phyloP scores from a whole-genome alignment of 1,139 yeast species.

The Candida glucosophila region DNA sequence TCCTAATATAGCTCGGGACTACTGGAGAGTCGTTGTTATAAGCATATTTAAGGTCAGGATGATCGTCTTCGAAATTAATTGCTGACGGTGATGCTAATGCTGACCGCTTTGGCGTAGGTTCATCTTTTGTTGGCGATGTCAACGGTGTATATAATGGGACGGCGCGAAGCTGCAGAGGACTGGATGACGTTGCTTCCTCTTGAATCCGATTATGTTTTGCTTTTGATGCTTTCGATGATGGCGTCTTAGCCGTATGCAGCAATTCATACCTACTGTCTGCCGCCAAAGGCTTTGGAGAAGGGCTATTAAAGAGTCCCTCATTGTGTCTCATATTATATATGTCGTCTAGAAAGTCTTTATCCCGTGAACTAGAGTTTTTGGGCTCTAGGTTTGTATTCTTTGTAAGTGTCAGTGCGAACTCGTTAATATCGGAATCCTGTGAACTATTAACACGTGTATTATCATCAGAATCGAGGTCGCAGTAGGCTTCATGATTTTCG shows the following conservation, averaged over 20 bases:
- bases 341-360: constrained; percentile 18
- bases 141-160: constrained; percentile 8
- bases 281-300: too few species aligned
- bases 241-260: too few species aligned
- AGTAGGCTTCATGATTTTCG: too few species aligned
- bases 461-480: too few species aligned
- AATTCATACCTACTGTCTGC: too few species aligned
- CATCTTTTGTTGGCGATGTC: constrained; percentile 12
- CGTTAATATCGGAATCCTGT: too few species aligned
- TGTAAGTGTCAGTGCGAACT: not conserved
- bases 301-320: constrained; percentile 9
- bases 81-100: constrained; percentile 15
- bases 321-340: constrained; percentile 28
- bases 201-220: not conserved
- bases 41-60: constrained; percentile 22
- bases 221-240: not conserved
- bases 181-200: not conserved
- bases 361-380: constrained; percentile 8
- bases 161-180: constrained; percentile 2
- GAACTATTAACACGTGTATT: too few species aligned
- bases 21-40: constrained; percentile 19
- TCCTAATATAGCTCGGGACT: constrained; percentile 33
- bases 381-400: constrained; percentile 1
- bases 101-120: constrained; percentile 11
- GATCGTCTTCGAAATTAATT: constrained; percentile 13